Evolutionary conservation across 164 flowering plant genomes (phyloP), one percentile per base, ranked within the genome.

Genomic region (Macadamia tetraphylla): DNA sequence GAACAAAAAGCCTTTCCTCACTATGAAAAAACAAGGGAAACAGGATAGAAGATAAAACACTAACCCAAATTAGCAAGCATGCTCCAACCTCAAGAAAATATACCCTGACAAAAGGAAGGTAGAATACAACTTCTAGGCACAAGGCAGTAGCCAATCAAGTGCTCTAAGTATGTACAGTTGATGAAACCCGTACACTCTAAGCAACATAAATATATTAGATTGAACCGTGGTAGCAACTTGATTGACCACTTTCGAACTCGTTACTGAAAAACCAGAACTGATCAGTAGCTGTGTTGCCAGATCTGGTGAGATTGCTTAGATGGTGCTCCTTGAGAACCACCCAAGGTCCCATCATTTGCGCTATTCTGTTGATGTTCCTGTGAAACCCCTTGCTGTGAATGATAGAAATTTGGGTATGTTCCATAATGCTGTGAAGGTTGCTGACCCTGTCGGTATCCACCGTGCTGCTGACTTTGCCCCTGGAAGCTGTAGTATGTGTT

Each of bases 271-370:
- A 79, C 67, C 82, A 60, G 73, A 71, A 44, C 62, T 57, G 76
- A 79, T 87, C 77, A 89, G 87, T 92, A 88, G 71, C 73, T 78
- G 80, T 86, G 89, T 74, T 86, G 95, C 98, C 98, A 93, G 64
- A 91, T 64, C 79, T 88, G 97, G 70, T 88, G 94, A 48, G 90
- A 81, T 73, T 85, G 98, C 82, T 88, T 88, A 29, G 90, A 64
- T 11, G 79, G 79, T 67, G 85, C 95, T 65, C 84, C 87, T 70
- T 87, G 94, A 30, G 91, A 78, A 4, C 87, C 84, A 12, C 82
- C 75, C 4, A 84, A 77, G 29, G 86, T 68, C 11, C 78, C 87
- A 55, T 90, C 95, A 68, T 87, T 82, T 6, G 82, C 73, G 68
- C 79, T 83, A 71, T 87, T 94, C 83, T 81, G 96, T 78, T 88